phyloP scores from a whole-genome alignment of 768 basidiomycete species.

The Sistotremastrum niveocremeum region DNA sequence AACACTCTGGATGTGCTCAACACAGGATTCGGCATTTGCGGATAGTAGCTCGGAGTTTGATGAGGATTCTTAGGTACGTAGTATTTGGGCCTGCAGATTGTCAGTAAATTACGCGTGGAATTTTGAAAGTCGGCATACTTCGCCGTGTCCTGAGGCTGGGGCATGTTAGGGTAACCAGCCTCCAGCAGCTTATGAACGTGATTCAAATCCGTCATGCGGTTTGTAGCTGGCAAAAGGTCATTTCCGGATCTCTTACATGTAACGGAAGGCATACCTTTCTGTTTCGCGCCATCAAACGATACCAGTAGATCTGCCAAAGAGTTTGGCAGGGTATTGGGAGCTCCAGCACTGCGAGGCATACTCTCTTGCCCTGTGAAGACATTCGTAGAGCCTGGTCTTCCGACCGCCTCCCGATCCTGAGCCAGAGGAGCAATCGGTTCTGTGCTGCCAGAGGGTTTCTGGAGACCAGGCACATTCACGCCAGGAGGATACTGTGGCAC shows the following conservation, averaged over 20 bases:
- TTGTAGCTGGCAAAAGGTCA: constrained; percentile 33
- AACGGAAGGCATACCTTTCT: constrained; percentile 54
- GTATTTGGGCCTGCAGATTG: constrained; percentile 68
- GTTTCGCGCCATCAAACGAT: constrained; percentile 92
- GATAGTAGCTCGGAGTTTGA: constrained; percentile 87
- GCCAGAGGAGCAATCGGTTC: too few species aligned
- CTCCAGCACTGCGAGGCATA: constrained; percentile 6
- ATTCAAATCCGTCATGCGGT: constrained; percentile 76
- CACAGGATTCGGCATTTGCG: constrained; percentile 71
- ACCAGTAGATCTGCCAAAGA: constrained; percentile 85
- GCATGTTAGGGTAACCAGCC: constrained; percentile 76
- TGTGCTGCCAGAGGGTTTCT: constrained; percentile 1
- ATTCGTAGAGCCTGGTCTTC: too few species aligned
- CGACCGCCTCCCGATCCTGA: too few species aligned
- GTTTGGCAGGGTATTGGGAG: constrained; percentile 53
- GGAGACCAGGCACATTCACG: constrained; percentile 37
- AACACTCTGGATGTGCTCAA: constrained; percentile 78
- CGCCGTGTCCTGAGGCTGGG: constrained; percentile 90
- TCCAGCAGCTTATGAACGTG: constrained; percentile 90
- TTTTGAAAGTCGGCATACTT: constrained; percentile 38
- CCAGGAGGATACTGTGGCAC: constrained; percentile 56
- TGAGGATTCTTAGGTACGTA: constrained; percentile 90
- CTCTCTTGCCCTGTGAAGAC: too few species aligned
- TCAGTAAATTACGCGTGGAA: not conserved
- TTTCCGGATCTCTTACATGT: not conserved